These are phyloP conservation scores for Metarhizium rileyi DNA, from an alignment of 2,329 filamentous ascomycete genomes.

Conservation along the genomic window DNA sequence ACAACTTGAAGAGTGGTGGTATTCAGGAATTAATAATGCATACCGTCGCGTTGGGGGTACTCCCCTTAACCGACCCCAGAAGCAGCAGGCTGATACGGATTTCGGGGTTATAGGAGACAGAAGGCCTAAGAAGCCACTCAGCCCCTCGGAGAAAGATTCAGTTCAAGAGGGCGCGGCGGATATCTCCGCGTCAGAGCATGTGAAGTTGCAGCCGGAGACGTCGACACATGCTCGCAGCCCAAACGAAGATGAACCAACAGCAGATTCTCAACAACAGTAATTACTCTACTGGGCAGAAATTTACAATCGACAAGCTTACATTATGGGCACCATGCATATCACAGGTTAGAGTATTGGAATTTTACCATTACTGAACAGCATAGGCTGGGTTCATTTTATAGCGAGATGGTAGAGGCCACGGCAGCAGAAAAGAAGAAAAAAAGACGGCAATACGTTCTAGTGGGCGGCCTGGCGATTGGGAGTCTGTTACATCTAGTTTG, in stretches of 20 bases:
- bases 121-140: neutral
- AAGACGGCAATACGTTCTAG: neutral
- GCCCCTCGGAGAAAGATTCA: neutral
- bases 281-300: neutral
- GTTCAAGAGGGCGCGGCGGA: neutral
- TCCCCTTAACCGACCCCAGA: neutral
- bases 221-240: neutral
- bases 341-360: neutral
- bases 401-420: neutral
- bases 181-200: conserved; percentile 1
- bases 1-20: conserved; percentile 7
- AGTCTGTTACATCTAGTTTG: neutral
- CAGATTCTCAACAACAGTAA: neutral
- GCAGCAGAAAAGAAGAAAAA: neutral
- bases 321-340: neutral
- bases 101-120: conserved; percentile 5
- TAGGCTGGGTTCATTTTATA: neutral
- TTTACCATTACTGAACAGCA: neutral
- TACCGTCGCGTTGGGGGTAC: neutral
- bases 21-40: conserved; percentile 4
- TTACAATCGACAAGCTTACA: neutral
- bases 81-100: neutral
- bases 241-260: neutral
- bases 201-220: conserved; percentile 2
- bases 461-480: neutral